These are phyloP conservation scores for Nepenthes alata DNA, from an alignment of 179 eudicot species.

Conservation along the genomic window DNA sequence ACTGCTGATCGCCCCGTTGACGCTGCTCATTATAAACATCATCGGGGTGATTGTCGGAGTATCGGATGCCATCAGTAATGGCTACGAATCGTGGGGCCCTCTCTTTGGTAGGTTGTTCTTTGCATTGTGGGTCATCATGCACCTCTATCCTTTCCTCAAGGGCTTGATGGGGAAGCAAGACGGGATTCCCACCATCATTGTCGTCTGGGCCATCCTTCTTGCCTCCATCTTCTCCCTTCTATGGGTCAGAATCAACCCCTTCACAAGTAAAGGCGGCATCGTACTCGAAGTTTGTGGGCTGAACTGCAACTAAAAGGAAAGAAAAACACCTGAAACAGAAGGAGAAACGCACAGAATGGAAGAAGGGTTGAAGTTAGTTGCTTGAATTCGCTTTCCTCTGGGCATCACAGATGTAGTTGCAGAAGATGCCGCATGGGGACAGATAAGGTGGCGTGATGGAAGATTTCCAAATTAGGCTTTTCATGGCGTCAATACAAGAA, in stretches of 20 bases:
- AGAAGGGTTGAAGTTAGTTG: no score
- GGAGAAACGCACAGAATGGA: no score
- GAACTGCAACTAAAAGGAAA: neutral
- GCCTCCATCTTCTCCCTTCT: constrained; percentile 19
- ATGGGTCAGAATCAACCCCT: constrained; percentile 18
- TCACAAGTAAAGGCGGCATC: neutral
- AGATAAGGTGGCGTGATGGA: no score
- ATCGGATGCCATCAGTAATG: constrained; percentile 12
- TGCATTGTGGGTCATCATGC: constrained; percentile 20
- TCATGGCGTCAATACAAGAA: no score
- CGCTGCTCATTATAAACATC: constrained; percentile 14
- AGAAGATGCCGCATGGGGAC: no score
- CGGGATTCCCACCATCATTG: constrained; percentile 18
- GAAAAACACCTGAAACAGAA: no score
- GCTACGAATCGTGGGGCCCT: constrained; percentile 19
- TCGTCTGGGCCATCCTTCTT: constrained; percentile 20
- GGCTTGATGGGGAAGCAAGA: constrained; percentile 14
- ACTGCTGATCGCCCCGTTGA: constrained; percentile 15
- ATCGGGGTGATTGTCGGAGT: constrained; percentile 16
- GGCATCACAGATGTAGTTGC: no score
- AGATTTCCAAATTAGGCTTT: no score
- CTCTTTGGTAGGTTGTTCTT: constrained; percentile 19
- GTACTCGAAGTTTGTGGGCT: neutral
- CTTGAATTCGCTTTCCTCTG: no score
- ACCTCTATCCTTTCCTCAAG: constrained; percentile 18